Evolutionary conservation across 345 rosid genomes (phyloP).

Genomic region (Eucalyptus shirleyi): DNA sequence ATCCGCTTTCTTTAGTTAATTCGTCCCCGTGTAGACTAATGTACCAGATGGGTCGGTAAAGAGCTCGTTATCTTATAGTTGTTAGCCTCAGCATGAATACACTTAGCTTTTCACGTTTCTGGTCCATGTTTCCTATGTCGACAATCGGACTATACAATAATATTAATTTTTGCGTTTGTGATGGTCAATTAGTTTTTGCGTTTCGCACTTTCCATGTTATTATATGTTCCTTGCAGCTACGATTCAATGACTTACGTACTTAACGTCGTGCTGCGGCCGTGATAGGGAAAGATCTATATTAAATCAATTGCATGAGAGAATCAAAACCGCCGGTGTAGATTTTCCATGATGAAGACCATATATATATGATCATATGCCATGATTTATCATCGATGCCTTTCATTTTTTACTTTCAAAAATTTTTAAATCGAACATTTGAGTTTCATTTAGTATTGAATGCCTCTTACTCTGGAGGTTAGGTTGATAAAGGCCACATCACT

Average conservation of each 20-base stretch:
- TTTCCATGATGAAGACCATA: neutral
- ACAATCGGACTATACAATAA: neutral
- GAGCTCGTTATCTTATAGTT: neutral
- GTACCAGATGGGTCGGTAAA: neutral
- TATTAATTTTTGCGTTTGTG: neutral
- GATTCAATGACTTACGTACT: neutral
- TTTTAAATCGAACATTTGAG: neutral
- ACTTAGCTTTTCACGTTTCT: too few relatives aligned
- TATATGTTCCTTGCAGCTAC: neutral
- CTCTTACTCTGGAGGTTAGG: neutral
- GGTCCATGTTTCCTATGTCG: too few relatives aligned
- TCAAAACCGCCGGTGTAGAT: rapidly evolving
- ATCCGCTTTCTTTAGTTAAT: neutral
- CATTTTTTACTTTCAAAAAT: neutral
- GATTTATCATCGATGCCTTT: neutral
- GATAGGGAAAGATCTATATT: neutral
- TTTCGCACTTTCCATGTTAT: neutral
- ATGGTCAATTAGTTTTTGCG: neutral
- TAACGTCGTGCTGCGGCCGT: neutral
- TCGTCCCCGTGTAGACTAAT: neutral
- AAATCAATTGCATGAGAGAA: neutral
- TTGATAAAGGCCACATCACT: neutral
- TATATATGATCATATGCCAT: neutral
- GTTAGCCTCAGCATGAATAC: neutral
- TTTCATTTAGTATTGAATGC: neutral